Evolutionary conservation across 495 filamentous ascomycete species (phyloP).

Genomic region (Hypoxylon trugodes): DNA sequence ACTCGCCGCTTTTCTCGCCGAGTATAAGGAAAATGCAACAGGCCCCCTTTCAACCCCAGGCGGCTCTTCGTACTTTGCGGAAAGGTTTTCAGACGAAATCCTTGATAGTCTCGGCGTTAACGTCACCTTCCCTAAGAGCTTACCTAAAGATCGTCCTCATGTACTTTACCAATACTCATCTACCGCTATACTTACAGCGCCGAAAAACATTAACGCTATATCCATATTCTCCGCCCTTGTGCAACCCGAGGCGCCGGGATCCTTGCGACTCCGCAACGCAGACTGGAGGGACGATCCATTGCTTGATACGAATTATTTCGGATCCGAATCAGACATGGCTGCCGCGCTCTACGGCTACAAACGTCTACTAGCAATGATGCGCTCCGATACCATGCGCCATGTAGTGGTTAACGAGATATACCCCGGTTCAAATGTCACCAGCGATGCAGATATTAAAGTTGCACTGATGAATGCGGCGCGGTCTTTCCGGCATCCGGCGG

Average conservation of each 20-base stretch:
- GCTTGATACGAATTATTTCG: constrained; percentile 24
- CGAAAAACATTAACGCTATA: constrained; percentile 1
- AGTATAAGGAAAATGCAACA: constrained; percentile 16
- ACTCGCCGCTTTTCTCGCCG: constrained; percentile 8
- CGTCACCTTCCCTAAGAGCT: constrained; percentile 14
- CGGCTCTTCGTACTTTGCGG: constrained; percentile 16
- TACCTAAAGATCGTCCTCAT: constrained; percentile 25
- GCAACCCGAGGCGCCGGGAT: constrained; percentile 22
- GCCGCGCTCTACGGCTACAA: constrained; percentile 20
- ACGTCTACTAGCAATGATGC: constrained; percentile 23
- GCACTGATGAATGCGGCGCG: constrained; percentile 8
- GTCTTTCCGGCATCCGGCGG: constrained; percentile 20
- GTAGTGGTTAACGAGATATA: constrained; percentile 19
- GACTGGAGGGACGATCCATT: constrained; percentile 27
- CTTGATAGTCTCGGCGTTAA: constrained; percentile 21
- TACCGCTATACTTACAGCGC: neutral
- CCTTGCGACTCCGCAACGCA: constrained; percentile 4
- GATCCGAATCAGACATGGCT: constrained; percentile 18
- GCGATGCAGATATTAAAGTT: constrained; percentile 9
- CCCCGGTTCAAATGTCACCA: constrained; percentile 22
- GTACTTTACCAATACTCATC: constrained; percentile 16
- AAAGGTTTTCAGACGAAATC: constrained; percentile 21
- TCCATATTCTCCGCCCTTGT: constrained; percentile 19
- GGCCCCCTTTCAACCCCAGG: constrained; percentile 21
- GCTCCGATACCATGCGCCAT: constrained; percentile 9